Evolutionary conservation across 2,329 filamentous ascomycete species (phyloP), one percentile per base, ranked within the genome.

Genomic region (Curvularia eragrostidis): DNA sequence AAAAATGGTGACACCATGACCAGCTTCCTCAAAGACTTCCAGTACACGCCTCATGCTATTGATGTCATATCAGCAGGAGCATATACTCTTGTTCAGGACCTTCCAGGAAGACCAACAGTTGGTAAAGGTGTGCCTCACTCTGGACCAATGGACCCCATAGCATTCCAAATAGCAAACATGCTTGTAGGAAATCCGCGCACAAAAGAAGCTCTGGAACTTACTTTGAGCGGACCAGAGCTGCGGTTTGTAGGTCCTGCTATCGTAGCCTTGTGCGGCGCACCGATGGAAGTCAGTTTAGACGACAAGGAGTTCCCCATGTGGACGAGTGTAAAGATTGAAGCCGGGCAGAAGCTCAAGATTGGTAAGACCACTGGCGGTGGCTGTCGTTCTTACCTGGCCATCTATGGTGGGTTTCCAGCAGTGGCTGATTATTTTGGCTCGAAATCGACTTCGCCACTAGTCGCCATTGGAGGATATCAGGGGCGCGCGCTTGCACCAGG

Each of bases 61-160:
- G 84, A 88, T 60, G 80, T 88, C 1, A 65, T 87, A 10, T 80
- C 80, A 21, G 80, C 80, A 4, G 86, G 86, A 6, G 81, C 83
- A 0, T 86, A 85, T 59, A 87, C 85, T 0, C 74, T 84, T 1
- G 78, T 89, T 1, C 83, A 88, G 69, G 86, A 89, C 59, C 81
- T 81, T 46, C 85, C 85, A 0, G 86, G 82, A 0, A 76, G 87
- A n/a, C 81, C 83, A 3, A 79, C 78, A 0, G 78, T 86, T 2
- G 85, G 85, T 1, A 81, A 82, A 65, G 87, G 86, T 6, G 84
- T 89, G 48, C 83, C 83, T 3, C 83, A 86, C 30, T 80, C 81
- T 3, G 86, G 87, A 0, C 85, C 87, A 0, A 88, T 88, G 85
- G 86, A 88, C 65, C 78, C 81, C 0, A 67, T 88, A n/a, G 80